A percentile compares a stretch with the other conserved stretches of the same genome.
phyloP scores from a whole-genome alignment of 2,329 filamentous ascomycete genomes.

The Aspergillus piperis region DNA sequence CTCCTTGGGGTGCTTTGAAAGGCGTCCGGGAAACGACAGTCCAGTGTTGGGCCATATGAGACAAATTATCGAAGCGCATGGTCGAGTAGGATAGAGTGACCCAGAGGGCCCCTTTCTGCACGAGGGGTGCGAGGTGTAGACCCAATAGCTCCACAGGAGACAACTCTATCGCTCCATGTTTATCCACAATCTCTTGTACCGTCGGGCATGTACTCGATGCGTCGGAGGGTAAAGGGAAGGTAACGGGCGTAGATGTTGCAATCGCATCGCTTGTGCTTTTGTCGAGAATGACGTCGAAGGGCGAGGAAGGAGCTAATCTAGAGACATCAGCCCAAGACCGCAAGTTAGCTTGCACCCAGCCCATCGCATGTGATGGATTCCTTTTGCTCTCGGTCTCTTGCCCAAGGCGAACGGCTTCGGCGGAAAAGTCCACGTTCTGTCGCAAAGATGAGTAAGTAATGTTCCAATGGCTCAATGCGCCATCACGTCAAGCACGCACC shows the following conservation, averaged over 20 bases:
- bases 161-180: conserved; percentile 18
- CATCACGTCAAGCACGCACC: conserved; percentile 22
- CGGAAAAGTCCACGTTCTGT: conserved; percentile 41
- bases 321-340: conserved; percentile 35
- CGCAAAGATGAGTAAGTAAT: neutral
- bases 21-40: conserved; percentile 29
- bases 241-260: conserved; percentile 27
- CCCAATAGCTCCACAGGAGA: conserved; percentile 39
- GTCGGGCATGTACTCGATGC: conserved; percentile 23
- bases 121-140: conserved; percentile 35
- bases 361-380: conserved; percentile 28
- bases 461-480: neutral
- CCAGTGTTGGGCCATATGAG: conserved; percentile 30
- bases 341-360: conserved; percentile 34
- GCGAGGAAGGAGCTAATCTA: conserved; percentile 25
- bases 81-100: conserved; percentile 37
- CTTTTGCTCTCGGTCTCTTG: conserved; percentile 26
- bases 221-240: conserved; percentile 17
- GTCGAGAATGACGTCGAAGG: conserved; percentile 38
- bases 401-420: conserved; percentile 40
- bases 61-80: conserved; percentile 34
- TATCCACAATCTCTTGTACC: conserved; percentile 20
- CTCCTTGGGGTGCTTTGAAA: conserved; percentile 35
- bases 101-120: conserved; percentile 32
- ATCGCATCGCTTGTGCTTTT: conserved; percentile 44